Base-by-base conservation (phyloP, 345 rosid species). In the Rhizophora apiculata region DNA sequence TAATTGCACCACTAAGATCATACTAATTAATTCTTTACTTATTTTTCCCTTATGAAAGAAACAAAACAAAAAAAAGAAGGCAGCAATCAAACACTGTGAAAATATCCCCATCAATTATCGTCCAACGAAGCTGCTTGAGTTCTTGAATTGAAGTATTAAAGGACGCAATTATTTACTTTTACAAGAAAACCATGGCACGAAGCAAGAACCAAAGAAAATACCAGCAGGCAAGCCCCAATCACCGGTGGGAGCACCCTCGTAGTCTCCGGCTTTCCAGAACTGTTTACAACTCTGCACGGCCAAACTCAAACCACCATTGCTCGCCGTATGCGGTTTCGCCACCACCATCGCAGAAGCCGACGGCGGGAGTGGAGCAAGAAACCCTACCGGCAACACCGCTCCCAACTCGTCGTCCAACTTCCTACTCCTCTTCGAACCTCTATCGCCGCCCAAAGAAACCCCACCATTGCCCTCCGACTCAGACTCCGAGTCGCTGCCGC, bases 231-330 rank as follows among this genome's bases (percentile, higher is more conserved):
- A 58, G 58, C 81, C 84, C 91, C 91, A 85, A 70, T 67, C 79
- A 65, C 74, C 75, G 13, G 72, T 74, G 29, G 85, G 72, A 24
- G 74, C 73, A 63, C 88, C 97, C 55, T 85, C 92, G 36, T 84
- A 91, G 43, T 93, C 98, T 34, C 94, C 97, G 16, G 98, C 97
- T 81, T 88, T 93, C 98, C 98, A 93, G 46, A 93, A 93, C 85
- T 89, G 96, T 80, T 80, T 89, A 54, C 81, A 78, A 66, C 82
- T 67, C 43, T 60, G 67, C 26, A 34, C 48, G n/a, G 20, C 49
- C 60, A 69, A 58, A 64, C 37, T 26, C 58, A 64, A 58, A 59
- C 74, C 69, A 21, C 64, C 24, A 46, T 51, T 26, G 8, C 9
- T 72, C 49, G 34, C 68, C 8, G 11, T 6, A 55, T n/a, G 1